Percentiles rank a stretch among this genome's conserved stretches.
Evolutionary conservation across 2,329 filamentous ascomycete species (phyloP).

Genomic region (Fusarium stilboides): DNA sequence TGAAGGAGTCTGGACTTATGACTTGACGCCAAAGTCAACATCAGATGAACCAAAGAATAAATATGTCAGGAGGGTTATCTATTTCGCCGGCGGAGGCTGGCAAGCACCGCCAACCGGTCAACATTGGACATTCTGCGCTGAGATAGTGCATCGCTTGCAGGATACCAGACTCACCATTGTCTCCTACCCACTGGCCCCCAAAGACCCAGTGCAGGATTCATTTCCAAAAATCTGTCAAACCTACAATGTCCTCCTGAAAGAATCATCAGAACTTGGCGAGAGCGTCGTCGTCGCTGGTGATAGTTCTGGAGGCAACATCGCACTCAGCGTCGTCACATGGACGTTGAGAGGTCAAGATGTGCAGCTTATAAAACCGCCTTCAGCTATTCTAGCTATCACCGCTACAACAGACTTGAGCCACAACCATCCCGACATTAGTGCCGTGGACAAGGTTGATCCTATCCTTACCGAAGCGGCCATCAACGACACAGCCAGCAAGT

Average conservation of each 20-base stretch:
- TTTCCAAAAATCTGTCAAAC: constrained; percentile 64
- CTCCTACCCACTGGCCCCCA: constrained; percentile 68
- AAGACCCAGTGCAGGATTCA: constrained; percentile 63
- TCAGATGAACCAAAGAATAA: constrained; percentile 32
- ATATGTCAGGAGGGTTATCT: constrained; percentile 58
- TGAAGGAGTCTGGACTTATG: constrained; percentile 49
- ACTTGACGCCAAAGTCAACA: constrained; percentile 23
- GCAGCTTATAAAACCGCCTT: constrained; percentile 52
- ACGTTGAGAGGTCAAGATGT: constrained; percentile 51
- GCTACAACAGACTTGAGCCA: constrained; percentile 60
- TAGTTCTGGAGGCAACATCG: constrained; percentile 69
- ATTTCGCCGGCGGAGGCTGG: constrained; percentile 71
- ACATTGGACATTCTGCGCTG: constrained; percentile 67
- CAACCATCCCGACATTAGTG: constrained; percentile 31
- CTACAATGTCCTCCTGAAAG: constrained; percentile 59
- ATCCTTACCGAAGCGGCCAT: constrained; percentile 43
- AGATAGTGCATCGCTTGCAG: constrained; percentile 60
- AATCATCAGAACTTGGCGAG: constrained; percentile 57
- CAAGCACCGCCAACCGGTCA: constrained; percentile 63
- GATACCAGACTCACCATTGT: constrained; percentile 62
- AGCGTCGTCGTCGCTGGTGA: constrained; percentile 67
- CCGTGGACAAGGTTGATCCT: constrained; percentile 43
- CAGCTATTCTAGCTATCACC: constrained; percentile 56
- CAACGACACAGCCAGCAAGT: constrained; percentile 45
- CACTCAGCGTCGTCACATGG: constrained; percentile 56